Base-by-base conservation (phyloP, 2,329 filamentous ascomycete genomes). In the Cercospora janseana region DNA sequence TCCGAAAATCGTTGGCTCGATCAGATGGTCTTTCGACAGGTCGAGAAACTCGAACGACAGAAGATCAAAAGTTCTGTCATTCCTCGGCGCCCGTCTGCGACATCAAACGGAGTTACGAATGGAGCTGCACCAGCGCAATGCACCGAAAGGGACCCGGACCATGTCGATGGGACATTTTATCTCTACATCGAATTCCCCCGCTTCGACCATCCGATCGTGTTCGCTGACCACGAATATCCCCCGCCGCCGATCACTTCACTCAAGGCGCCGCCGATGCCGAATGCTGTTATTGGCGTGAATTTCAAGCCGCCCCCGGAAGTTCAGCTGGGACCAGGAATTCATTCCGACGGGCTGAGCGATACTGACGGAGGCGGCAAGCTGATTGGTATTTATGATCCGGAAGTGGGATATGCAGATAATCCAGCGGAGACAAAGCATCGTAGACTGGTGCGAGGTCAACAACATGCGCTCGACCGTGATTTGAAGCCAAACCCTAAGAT, bases 401-500 rank as follows among this genome's bases (percentile, higher is more conserved):
- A 98, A 68, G 85, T 93, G 40, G 90, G 89, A 0, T 85, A 89
- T 28, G 82, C 81, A 51, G 91, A 95, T 59, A 98, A 98, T 65
- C 93, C 92, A 1, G 91, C 90, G 8, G 93, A 98, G 70, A 88
- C 86, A 65, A 98, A 98, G 69, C 93, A 98, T 69, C 82, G 93
- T 57, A 81, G 91, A 55, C 78, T 98, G 18, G 91, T 97, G 60
- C 84, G 93, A 68, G 95, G 90, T 67, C 88, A 93, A 60, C 83
- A 94, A 23, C 95, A 94, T 59, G 88, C 93, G 38, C 76, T 97
- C 57, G 94, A 98, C 69, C 87, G 93, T 59, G 93, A 98, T 66
- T 75, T 96, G 55, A 96, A 95, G 66, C 93, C 93, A 0, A 97
- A 98, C 62, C 88, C 93, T 23, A 95, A 95, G 71, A 89, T 94